These are phyloP conservation scores for Strobilomyces confusus DNA, from an alignment of 768 basidiomycete genomes.

Conservation along the genomic window DNA sequence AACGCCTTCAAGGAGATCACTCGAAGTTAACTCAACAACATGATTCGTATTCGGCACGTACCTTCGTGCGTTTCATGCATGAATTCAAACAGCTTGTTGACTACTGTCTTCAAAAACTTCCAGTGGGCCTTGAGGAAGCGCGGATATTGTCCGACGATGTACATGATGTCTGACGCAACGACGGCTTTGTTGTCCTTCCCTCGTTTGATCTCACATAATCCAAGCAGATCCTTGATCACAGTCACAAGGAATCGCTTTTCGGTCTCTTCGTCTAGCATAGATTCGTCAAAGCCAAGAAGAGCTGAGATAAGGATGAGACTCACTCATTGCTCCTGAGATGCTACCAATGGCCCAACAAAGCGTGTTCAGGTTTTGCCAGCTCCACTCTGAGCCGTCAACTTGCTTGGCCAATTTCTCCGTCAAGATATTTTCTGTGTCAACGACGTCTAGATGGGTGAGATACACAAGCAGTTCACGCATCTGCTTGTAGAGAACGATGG, in stretches of 20 bases:
- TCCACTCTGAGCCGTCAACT: slow-evolving; percentile 98
- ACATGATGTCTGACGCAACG: slow-evolving; percentile 95
- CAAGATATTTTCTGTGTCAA: slow-evolving; percentile 94
- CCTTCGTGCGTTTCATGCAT: slow-evolving; percentile 99
- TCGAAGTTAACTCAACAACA: slow-evolving; percentile 1
- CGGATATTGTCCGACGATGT: slow-evolving; percentile 99
- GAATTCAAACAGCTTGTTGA: slow-evolving; percentile 99
- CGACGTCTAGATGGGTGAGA: slow-evolving; percentile 93
- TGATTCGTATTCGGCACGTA: slow-evolving; percentile 17
- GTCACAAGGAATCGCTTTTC: slow-evolving; percentile 99
- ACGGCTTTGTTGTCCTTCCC: slow-evolving; percentile 99
- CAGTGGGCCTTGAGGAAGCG: slow-evolving; percentile 99
- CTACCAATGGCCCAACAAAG: slow-evolving; percentile 99
- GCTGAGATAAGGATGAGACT: slow-evolving; percentile 30
- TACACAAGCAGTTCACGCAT: slow-evolving; percentile 98
- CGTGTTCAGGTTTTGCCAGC: slow-evolving; percentile 98
- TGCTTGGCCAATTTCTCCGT: slow-evolving; percentile 97
- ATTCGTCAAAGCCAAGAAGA: background rate
- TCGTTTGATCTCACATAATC: slow-evolving; percentile 95
- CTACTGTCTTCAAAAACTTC: slow-evolving; percentile 99
- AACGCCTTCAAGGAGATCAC: slow-evolving; percentile 56
- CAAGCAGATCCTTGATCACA: slow-evolving; percentile 98
- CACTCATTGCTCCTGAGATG: slow-evolving; percentile 98
- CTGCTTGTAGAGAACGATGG: slow-evolving; percentile 97
- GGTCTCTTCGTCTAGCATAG: slow-evolving; percentile 82